Evolutionary conservation across 2,329 filamentous ascomycete genomes (phyloP), one percentile per base, ranked within the genome.

Genomic region (Sporothrix globosa): DNA sequence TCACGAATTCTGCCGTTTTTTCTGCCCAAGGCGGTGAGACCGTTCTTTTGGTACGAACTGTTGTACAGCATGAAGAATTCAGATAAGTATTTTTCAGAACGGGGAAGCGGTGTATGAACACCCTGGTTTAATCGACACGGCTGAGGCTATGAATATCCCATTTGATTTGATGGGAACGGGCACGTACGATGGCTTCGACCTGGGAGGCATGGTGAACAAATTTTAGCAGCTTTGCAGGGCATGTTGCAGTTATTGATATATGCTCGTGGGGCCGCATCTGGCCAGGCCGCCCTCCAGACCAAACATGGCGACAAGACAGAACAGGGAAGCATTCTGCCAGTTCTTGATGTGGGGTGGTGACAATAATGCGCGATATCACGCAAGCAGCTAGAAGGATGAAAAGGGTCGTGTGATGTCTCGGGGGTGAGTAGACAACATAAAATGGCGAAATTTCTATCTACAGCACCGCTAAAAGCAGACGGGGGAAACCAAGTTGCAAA

Each of bases 291-390:
- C 24, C 41, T 11, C 21, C 58, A 60, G 3, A 21, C 54, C 56
- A 60, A 60, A 10, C n/a, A 39, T 65, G 41, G 61, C 21, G 61
- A 65, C 44, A 50, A 30, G 44, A 65, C 19, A 50, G 61, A 13
- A 30, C 11, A 24, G n/a, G 24, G 11, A 10, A 17, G 19, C 46
- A 34, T 39, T 66, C 46, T 66, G 19, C 30, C 27, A 52, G 19
- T 39, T 52, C 10, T 44, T 48, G 27, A 48, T 44, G 34, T 50
- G 54, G 41, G 39, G 67, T 69, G 67, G 27, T 52, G 67, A 61
- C 46, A 63, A 14, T n/a, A 21, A 21, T 44, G n/a, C 46, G 21
- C 56, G 56, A 69, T 63, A 69, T 63, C 56, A 69, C 68, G 68
- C 68, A 69, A 69, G 34, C n/a, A 27, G 30, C 44, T 19, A 53